Evolutionary conservation across 257 asterid genomes (phyloP), one percentile per base, ranked within the genome.

Genomic region (Nicotiana benthamiana): DNA sequence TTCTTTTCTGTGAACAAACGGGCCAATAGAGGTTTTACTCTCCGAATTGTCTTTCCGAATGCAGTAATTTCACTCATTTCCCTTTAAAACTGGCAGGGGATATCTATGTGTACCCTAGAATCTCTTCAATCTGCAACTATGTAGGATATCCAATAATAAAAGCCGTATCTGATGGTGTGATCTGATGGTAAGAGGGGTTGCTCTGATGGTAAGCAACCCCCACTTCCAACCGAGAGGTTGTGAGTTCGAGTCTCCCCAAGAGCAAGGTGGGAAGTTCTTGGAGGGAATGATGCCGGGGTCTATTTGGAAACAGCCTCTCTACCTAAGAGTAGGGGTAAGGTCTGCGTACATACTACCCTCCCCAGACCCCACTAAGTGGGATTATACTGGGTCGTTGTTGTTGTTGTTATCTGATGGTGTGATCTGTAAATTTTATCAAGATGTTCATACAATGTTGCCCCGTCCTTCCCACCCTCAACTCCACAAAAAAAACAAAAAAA

Each of bases 331-430:
- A n/a, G n/a, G n/a, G n/a, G n/a, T n/a, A n/a, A n/a, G n/a, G n/a
- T n/a, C n/a, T n/a, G n/a, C n/a, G n/a, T n/a, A n/a, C n/a, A n/a
- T n/a, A n/a, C n/a, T n/a, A n/a, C n/a, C n/a, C n/a, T n/a, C n/a
- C n/a, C n/a, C n/a, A n/a, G n/a, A n/a, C n/a, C n/a, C n/a, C n/a
- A n/a, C n/a, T n/a, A n/a, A n/a, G n/a, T n/a, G n/a, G n/a, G n/a
- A n/a, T n/a, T n/a, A n/a, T n/a, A n/a, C n/a, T n/a, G n/a, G n/a
- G n/a, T n/a, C n/a, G n/a, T n/a, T n/a, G n/a, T n/a, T n/a, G n/a
- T n/a, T n/a, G n/a, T n/a, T n/a, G n/a, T n/a, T 40, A 68, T 68
- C 75, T 68, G 56, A 68, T 11, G 34, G 76, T 68, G 77, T 20
- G 57, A 36, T 67, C 30, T 34, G 76, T 40, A 68, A 68, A 68